Conservation (phyloP, 2,329 filamentous ascomycete genomes). For the Talaromyces islandicus region DNA sequence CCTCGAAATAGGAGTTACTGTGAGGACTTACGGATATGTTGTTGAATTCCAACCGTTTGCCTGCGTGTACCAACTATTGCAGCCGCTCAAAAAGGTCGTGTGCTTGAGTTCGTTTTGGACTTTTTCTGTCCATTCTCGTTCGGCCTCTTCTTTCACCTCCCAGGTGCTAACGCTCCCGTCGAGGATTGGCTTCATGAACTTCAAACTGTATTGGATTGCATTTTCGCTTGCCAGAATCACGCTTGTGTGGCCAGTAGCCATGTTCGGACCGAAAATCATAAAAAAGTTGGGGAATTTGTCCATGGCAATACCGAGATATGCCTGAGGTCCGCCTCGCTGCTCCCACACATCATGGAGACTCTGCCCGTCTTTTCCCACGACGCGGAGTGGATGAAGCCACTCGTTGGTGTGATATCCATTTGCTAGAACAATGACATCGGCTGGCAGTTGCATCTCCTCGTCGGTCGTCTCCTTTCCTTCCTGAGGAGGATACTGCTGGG, state of each 20-base stretch:
- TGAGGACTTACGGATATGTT: slow-evolving; percentile 37
- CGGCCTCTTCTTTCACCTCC: slow-evolving; percentile 46
- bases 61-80: slow-evolving; percentile 46
- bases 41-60: slow-evolving; percentile 46
- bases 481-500: slow-evolving; percentile 38
- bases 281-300: slow-evolving; percentile 63
- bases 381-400: slow-evolving; percentile 49
- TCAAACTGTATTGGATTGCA: slow-evolving; percentile 54
- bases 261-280: slow-evolving; percentile 58
- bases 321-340: slow-evolving; percentile 53
- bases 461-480: slow-evolving; percentile 13
- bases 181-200: slow-evolving; percentile 52
- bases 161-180: slow-evolving; percentile 39
- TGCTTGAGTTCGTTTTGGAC: slow-evolving; percentile 43
- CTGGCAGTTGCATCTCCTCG: slow-evolving; percentile 42
- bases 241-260: slow-evolving; percentile 55
- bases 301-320: slow-evolving; percentile 55
- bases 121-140: slow-evolving; percentile 42
- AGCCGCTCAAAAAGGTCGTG: slow-evolving; percentile 44
- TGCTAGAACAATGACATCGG: slow-evolving; percentile 57
- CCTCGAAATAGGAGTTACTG: background rate
- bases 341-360: slow-evolving; percentile 53
- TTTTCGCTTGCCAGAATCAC: slow-evolving; percentile 58
- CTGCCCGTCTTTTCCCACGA: slow-evolving; percentile 47
- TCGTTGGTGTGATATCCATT: slow-evolving; percentile 56